These are phyloP conservation scores for Xylogone sp. DNA, from an alignment of 2,329 filamentous ascomycete genomes.

Conservation along the genomic window DNA sequence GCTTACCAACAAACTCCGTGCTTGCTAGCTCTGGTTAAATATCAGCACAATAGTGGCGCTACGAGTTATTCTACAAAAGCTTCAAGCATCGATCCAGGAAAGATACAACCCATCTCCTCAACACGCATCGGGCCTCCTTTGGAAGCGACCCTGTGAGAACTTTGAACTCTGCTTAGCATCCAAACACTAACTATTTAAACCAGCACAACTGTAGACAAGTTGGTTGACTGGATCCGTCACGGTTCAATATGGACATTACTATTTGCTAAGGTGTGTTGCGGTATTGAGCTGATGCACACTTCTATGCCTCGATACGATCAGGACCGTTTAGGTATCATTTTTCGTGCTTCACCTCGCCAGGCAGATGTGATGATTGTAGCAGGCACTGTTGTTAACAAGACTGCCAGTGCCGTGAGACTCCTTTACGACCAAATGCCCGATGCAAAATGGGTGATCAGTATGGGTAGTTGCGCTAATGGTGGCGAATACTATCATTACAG, in stretches of 20 bases:
- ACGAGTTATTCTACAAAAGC: too few species aligned
- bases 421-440: conserved; percentile 97
- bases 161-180: too few species aligned
- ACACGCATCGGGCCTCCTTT: too few species aligned
- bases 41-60: too few species aligned
- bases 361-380: conserved; percentile 93
- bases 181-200: too few species aligned
- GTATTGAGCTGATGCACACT: conserved; percentile 89
- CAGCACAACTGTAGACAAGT: conserved; percentile 75
- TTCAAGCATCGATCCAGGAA: too few species aligned
- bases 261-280: conserved; percentile 85
- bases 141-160: too few species aligned
- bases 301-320: conserved; percentile 87
- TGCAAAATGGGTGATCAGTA: conserved; percentile 78
- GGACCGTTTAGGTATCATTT: conserved; percentile 84
- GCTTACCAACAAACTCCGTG: too few species aligned
- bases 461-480: conserved; percentile 82
- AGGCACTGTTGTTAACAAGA: conserved; percentile 92
- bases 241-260: conserved; percentile 85
- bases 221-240: conserved; percentile 82
- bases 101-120: too few species aligned
- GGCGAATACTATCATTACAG: conserved; percentile 87
- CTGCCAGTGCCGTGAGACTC: conserved; percentile 85
- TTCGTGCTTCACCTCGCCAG: conserved; percentile 82
- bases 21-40: too few species aligned